phyloP scores from a whole-genome alignment of 345 rosid genomes.

The Bretschneidera sinensis region DNA sequence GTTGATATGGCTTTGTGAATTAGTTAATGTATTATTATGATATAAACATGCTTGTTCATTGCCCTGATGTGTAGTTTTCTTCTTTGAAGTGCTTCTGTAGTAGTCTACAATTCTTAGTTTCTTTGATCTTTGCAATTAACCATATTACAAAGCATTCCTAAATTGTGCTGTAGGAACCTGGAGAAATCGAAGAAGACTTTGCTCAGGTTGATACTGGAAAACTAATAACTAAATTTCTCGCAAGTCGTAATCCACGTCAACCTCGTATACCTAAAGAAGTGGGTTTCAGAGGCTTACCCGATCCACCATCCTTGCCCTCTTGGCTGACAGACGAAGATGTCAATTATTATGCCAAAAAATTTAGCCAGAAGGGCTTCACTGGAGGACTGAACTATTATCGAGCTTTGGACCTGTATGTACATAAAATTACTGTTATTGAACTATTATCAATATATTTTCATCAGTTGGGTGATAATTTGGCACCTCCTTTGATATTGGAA shows the following conservation, averaged over 20 bases:
- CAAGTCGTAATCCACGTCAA: conserved; percentile 39
- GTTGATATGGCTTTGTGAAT: too few relatives aligned
- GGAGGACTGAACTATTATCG: conserved; percentile 86
- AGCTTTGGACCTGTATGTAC: conserved; percentile 60
- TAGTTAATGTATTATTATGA: too few relatives aligned
- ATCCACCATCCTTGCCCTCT: conserved; percentile 41
- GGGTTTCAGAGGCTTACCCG: conserved; percentile 53
- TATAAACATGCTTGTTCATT: background rate
- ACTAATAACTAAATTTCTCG: conserved; percentile 37
- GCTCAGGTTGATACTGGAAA: conserved; percentile 50
- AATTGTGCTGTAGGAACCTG: conserved; percentile 48
- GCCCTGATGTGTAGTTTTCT: background rate
- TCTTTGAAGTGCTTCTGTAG: background rate
- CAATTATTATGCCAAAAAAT: conserved; percentile 52
- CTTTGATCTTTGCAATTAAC: background rate
- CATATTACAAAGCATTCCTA: conserved; percentile 9
- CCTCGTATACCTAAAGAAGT: conserved; percentile 50
- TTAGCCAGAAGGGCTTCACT: conserved; percentile 62
- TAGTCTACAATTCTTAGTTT: background rate
- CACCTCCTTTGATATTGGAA: background rate
- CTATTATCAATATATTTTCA: background rate
- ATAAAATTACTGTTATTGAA: too few relatives aligned
- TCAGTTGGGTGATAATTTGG: background rate
- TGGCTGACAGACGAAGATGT: conserved; percentile 77
- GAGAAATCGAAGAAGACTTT: conserved; percentile 69